Conservation (phyloP, 805 yeast genomes). For the Millerago galiae region DNA sequence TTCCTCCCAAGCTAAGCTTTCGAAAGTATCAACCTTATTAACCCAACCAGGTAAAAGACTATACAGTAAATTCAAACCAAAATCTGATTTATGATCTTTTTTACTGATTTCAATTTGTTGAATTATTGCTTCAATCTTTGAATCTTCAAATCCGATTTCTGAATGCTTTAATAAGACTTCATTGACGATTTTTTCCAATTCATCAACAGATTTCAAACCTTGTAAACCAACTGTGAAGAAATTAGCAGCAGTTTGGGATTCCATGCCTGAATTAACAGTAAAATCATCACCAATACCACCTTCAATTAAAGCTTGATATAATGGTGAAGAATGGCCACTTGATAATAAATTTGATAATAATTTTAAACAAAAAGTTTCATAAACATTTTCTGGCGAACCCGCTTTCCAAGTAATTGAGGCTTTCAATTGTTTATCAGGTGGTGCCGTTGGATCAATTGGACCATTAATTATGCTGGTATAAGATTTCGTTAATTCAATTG, state of each 20-base stretch:
- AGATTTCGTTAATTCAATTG: slow-evolving; percentile 28
- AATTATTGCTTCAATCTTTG: slow-evolving; percentile 75
- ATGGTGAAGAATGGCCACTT: slow-evolving; percentile 90
- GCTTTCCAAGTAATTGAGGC: slow-evolving; percentile 84
- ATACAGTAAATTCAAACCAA: slow-evolving; percentile 74
- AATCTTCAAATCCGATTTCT: slow-evolving; percentile 41
- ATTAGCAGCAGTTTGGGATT: slow-evolving; percentile 68
- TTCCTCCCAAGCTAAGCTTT: slow-evolving; percentile 57
- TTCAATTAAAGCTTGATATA: slow-evolving; percentile 83
- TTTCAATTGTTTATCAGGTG: slow-evolving; percentile 63
- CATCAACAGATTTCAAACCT: slow-evolving; percentile 51
- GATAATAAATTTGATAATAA: slow-evolving; percentile 63
- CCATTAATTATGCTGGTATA: slow-evolving; percentile 45
- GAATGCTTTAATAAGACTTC: slow-evolving; percentile 40
- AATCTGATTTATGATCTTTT: slow-evolving; percentile 83
- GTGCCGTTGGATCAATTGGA: slow-evolving; percentile 75
- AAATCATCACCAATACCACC: slow-evolving; percentile 80
- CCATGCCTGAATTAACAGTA: slow-evolving; percentile 82
- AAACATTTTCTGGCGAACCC: slow-evolving; percentile 63
- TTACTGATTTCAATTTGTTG: slow-evolving; percentile 82
- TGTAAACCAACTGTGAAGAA: slow-evolving; percentile 82
- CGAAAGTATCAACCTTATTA: slow-evolving; percentile 72
- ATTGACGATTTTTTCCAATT: slow-evolving; percentile 42
- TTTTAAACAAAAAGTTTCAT: slow-evolving; percentile 67
- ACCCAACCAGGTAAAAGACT: slow-evolving; percentile 82